Percentiles rank a stretch among this genome's conserved stretches.
phyloP scores from a whole-genome alignment of 2,329 filamentous ascomycete species.

The Aspergillus sclerotialis region DNA sequence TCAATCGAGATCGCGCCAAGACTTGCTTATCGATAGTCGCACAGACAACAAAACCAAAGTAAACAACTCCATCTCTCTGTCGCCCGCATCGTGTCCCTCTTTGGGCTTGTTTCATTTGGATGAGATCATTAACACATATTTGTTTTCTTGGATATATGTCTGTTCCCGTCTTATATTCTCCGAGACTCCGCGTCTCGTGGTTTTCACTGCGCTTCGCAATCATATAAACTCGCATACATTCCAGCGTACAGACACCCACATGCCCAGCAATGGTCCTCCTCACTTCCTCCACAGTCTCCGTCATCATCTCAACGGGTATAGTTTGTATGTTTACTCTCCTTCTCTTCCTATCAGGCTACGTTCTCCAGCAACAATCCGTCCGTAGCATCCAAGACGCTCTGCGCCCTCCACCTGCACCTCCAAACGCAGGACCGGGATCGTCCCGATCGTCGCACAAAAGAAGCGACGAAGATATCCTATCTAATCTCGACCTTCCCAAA shows the following conservation, averaged over 20 bases:
- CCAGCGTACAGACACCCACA: slow-evolving; percentile 1
- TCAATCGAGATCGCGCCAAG: slow-evolving; percentile 14
- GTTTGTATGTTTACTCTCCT: slow-evolving; percentile 72
- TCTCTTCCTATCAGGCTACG: slow-evolving; percentile 82
- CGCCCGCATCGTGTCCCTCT: neutral
- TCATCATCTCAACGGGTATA: slow-evolving; percentile 36
- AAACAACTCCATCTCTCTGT: slow-evolving; percentile 15
- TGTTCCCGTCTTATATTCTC: neutral
- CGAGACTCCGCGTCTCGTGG: neutral
- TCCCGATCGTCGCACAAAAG: slow-evolving; percentile 16
- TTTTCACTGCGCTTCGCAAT: neutral
- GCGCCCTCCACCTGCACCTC: slow-evolving; percentile 14
- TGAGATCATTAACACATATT: neutral
- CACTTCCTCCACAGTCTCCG: slow-evolving; percentile 38
- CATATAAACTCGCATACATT: neutral
- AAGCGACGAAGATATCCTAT: slow-evolving; percentile 12
- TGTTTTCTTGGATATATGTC: slow-evolving; percentile 3
- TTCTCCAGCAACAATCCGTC: slow-evolving; percentile 79
- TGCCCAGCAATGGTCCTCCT: slow-evolving; percentile 39
- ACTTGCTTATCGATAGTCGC: slow-evolving; percentile 34
- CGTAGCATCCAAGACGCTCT: slow-evolving; percentile 69
- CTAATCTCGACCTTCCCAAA: slow-evolving; percentile 2
- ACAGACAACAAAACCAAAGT: slow-evolving; percentile 22
- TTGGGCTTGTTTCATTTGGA: neutral
- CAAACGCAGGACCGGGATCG: slow-evolving; percentile 8